Percentiles rank a stretch among this genome's conserved stretches.
phyloP scores from a whole-genome alignment of 2,329 filamentous ascomycete genomes.

The Proliferodiscus dingleyae region DNA sequence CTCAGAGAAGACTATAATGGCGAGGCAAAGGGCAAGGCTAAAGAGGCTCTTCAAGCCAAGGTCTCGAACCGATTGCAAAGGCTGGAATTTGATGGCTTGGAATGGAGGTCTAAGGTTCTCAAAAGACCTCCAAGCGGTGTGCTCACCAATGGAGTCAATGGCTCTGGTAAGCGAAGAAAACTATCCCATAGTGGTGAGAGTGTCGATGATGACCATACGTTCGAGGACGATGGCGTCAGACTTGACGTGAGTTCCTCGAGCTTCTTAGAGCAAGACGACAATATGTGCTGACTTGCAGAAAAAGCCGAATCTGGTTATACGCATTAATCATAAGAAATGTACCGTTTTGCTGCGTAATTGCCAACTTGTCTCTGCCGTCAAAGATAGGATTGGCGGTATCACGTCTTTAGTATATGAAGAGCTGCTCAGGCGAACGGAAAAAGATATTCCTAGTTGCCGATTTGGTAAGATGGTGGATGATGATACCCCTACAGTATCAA shows the following conservation, averaged over 20 bases:
- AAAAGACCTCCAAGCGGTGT: conserved; percentile 40
- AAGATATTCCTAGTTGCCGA: conserved; percentile 63
- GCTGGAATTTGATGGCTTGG: conserved; percentile 40
- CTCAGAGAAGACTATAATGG: conserved; percentile 49
- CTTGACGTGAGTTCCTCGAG: conserved; percentile 46
- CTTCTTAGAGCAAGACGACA: conserved; percentile 7
- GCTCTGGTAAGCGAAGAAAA: conserved; percentile 46
- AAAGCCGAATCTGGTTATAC: conserved; percentile 67
- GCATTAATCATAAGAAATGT: conserved; percentile 81
- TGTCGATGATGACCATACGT: conserved; percentile 33
- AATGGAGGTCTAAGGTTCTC: conserved; percentile 45
- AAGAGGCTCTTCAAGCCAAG: conserved; percentile 54
- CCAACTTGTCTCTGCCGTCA: conserved; percentile 67
- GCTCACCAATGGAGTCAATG: conserved; percentile 23
- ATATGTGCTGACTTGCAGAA: conserved; percentile 25
- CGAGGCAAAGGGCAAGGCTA: conserved; percentile 60
- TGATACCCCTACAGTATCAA: conserved; percentile 40
- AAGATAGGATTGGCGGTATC: conserved; percentile 63
- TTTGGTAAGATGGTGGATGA: conserved; percentile 46
- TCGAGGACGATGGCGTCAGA: conserved; percentile 38
- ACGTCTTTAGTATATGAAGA: conserved; percentile 76
- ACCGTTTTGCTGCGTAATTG: conserved; percentile 77
- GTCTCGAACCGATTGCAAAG: conserved; percentile 50
- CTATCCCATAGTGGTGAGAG: conserved; percentile 43
- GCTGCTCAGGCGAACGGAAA: conserved; percentile 66